These are phyloP conservation scores for Chalaropsis thielavioides DNA, from an alignment of 2,329 filamentous ascomycete species.

Conservation along the genomic window DNA sequence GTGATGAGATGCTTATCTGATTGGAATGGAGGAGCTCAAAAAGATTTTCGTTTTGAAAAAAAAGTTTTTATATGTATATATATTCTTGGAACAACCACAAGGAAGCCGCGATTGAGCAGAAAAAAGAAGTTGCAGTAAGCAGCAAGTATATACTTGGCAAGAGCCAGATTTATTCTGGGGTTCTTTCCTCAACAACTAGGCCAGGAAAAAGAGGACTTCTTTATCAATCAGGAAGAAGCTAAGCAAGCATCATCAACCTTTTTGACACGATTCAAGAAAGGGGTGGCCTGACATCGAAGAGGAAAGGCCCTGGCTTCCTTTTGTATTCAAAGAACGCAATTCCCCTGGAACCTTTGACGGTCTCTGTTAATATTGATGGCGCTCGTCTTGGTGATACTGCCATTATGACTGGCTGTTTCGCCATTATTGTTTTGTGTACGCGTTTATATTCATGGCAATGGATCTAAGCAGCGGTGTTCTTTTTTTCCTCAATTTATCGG, in stretches of 20 bases:
- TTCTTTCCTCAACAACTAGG: background rate
- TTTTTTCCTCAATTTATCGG: background rate
- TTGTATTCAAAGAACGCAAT: background rate
- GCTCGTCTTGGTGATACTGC: background rate
- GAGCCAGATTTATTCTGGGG: background rate
- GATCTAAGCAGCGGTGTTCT: background rate
- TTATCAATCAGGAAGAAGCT: conserved; percentile 7
- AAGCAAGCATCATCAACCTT: background rate
- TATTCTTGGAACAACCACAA: no score
- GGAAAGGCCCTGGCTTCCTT: background rate
- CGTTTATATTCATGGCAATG: background rate
- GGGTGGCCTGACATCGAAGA: background rate
- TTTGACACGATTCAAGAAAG: background rate
- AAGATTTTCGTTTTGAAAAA: no score
- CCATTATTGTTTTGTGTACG: background rate
- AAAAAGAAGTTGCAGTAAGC: background rate
- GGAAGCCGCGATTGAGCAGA: background rate
- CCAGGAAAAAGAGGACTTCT: background rate
- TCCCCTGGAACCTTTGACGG: background rate
- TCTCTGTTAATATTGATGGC: background rate
- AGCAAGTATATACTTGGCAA: background rate
- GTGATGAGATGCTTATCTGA: conserved; percentile 1
- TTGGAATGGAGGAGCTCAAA: background rate
- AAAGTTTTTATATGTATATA: no score
- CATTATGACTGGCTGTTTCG: background rate